Evolutionary conservation across 2,329 filamentous ascomycete genomes (phyloP).

Genomic region (Phialophora verrucosa): DNA sequence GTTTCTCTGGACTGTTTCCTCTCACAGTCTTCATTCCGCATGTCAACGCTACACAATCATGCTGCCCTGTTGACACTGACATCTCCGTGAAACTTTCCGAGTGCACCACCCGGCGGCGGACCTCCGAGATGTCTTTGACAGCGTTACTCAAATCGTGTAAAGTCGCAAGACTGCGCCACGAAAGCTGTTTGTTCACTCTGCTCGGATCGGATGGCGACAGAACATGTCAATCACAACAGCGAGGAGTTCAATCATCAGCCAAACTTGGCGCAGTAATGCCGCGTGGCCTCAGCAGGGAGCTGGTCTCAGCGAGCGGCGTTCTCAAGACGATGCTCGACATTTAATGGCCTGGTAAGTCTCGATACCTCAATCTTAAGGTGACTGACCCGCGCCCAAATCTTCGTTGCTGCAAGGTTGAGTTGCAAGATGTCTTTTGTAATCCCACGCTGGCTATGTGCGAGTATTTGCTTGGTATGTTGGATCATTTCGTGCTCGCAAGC

Average conservation of each 20-base stretch:
- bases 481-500: slow-evolving; percentile 4
- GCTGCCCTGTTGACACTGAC: neutral
- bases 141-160: slow-evolving; percentile 1
- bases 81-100: neutral
- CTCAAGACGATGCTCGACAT: neutral
- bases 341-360: neutral
- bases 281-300: neutral
- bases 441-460: slow-evolving; percentile 5
- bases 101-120: slow-evolving; percentile 7
- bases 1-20: neutral
- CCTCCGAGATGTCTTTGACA: slow-evolving; percentile 18
- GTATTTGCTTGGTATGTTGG: neutral
- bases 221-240: slow-evolving; percentile 6
- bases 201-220: slow-evolving; percentile 4
- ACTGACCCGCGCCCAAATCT: neutral
- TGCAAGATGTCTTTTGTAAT: neutral
- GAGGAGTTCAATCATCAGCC: neutral
- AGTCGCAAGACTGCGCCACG: neutral
- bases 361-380: neutral
- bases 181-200: neutral
- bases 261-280: slow-evolving; percentile 3
- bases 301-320: neutral
- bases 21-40: neutral
- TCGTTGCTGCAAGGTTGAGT: neutral
- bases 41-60: neutral